Percentiles rank a stretch among this genome's conserved stretches.
These are phyloP conservation scores for Oleoguttula mirabilis DNA, from an alignment of 495 filamentous ascomycete species.

Conservation along the genomic window DNA sequence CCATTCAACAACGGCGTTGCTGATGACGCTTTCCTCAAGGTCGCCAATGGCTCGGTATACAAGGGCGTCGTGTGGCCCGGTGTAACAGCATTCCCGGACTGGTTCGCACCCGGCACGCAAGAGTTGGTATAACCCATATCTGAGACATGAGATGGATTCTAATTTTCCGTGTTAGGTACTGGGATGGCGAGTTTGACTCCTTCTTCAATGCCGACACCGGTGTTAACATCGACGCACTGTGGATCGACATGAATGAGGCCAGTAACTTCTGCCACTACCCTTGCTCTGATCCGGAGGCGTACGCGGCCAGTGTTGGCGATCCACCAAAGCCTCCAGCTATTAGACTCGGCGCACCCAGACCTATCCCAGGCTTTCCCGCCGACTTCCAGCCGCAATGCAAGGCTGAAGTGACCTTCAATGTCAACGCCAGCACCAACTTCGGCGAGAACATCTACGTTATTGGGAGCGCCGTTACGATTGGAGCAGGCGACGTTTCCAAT, in stretches of 20 bases:
- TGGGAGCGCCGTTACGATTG: constrained; percentile 12
- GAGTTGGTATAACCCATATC: no score
- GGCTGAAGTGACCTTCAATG: constrained; percentile 15
- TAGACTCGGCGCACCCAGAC: constrained; percentile 39
- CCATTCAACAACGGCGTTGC: constrained; percentile 52
- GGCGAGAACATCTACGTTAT: constrained; percentile 16
- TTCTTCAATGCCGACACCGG: constrained; percentile 54
- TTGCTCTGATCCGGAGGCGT: constrained; percentile 49
- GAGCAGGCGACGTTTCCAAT: constrained; percentile 7
- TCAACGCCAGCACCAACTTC: constrained; percentile 15
- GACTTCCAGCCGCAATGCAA: constrained; percentile 53
- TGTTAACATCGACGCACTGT: constrained; percentile 72
- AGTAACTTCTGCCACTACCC: constrained; percentile 60
- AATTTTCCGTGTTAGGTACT: no score
- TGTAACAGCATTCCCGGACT: constrained; percentile 42
- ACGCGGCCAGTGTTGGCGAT: constrained; percentile 41
- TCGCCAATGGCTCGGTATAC: constrained; percentile 53
- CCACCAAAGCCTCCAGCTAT: constrained; percentile 58
- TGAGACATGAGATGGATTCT: no score
- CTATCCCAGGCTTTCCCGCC: constrained; percentile 58
- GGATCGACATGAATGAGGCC: constrained; percentile 49
- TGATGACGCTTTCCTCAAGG: constrained; percentile 52
- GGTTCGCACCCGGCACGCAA: constrained; percentile 59
- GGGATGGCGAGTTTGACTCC: constrained; percentile 55
- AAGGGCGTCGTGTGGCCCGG: constrained; percentile 71